Conservation (phyloP, 805 yeast species). For the Kregervanrija pseudodelftensis region DNA sequence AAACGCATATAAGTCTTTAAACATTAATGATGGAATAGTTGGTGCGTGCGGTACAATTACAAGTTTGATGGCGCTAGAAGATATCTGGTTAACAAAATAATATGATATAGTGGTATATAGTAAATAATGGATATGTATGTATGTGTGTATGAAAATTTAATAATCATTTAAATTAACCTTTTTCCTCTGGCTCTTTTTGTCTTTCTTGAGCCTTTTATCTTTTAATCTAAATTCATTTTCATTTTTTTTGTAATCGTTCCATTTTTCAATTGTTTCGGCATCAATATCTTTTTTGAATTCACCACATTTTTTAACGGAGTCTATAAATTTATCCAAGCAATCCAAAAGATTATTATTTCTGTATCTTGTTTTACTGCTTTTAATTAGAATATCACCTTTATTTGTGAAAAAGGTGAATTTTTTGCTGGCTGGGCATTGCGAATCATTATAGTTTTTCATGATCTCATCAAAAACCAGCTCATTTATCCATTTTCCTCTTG, state of each 20-base stretch:
- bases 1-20: conserved; percentile 53
- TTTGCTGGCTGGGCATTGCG: conserved; percentile 9
- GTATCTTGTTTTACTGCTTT: conserved; percentile 28
- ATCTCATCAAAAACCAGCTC: conserved; percentile 29
- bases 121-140: not conserved
- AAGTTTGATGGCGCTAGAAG: conserved; percentile 68
- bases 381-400: conserved; percentile 21
- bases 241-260: conserved; percentile 29
- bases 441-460: conserved; percentile 14
- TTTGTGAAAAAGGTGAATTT: conserved; percentile 23
- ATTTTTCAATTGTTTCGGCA: conserved; percentile 33
- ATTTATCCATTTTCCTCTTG: conserved; percentile 40
- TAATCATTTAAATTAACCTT: conserved; percentile 13
- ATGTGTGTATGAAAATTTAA: conserved; percentile 3
- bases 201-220: conserved; percentile 16
- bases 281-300: conserved; percentile 32
- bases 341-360: conserved; percentile 38
- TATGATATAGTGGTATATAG: not conserved
- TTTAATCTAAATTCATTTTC: conserved; percentile 18
- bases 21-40: conserved; percentile 67
- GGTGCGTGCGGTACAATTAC: conserved; percentile 84
- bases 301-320: conserved; percentile 33
- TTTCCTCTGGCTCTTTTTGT: conserved; percentile 18
- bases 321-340: conserved; percentile 38
- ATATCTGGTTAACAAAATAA: conserved; percentile 50